These are phyloP conservation scores for Coemansia aciculifera DNA, from an alignment of 192 early-diverging fungal genomes.

Conservation along the genomic window DNA sequence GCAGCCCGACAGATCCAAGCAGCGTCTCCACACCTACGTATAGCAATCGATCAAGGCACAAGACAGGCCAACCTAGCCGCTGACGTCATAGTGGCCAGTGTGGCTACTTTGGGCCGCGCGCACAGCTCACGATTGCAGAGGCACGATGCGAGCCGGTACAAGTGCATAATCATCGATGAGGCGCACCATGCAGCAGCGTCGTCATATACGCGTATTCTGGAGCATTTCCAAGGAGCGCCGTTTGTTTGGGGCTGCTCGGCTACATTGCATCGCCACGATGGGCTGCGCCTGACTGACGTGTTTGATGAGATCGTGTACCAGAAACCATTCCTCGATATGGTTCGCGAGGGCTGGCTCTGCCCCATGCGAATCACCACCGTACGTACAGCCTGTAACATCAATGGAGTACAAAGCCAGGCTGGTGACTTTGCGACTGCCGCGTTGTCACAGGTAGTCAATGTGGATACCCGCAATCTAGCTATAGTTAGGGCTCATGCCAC, in stretches of 20 bases:
- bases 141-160: conserved; percentile 78
- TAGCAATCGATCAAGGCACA: conserved; percentile 69
- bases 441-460: conserved; percentile 64
- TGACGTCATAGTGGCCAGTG: conserved; percentile 78
- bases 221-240: conserved; percentile 65
- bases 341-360: conserved; percentile 76
- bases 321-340: conserved; percentile 77
- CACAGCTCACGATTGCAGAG: conserved; percentile 56
- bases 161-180: conserved; percentile 89
- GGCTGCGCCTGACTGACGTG: conserved; percentile 60
- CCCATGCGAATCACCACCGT: conserved; percentile 66
- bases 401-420: conserved; percentile 42
- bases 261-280: conserved; percentile 84
- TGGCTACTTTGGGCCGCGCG: conserved; percentile 65
- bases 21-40: conserved; percentile 59
- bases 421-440: conserved; percentile 66
- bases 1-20: conserved; percentile 67
- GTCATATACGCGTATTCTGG: conserved; percentile 70
- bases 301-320: conserved; percentile 84
- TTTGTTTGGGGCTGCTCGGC: conserved; percentile 94
- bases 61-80: conserved; percentile 59
- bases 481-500: conserved; percentile 66
- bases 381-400: conserved; percentile 59
- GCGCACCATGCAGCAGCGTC: conserved; percentile 89
- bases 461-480: conserved; percentile 57